phyloP scores from a whole-genome alignment of 1,284 basidiomycete genomes.

The Trametes polyzona region DNA sequence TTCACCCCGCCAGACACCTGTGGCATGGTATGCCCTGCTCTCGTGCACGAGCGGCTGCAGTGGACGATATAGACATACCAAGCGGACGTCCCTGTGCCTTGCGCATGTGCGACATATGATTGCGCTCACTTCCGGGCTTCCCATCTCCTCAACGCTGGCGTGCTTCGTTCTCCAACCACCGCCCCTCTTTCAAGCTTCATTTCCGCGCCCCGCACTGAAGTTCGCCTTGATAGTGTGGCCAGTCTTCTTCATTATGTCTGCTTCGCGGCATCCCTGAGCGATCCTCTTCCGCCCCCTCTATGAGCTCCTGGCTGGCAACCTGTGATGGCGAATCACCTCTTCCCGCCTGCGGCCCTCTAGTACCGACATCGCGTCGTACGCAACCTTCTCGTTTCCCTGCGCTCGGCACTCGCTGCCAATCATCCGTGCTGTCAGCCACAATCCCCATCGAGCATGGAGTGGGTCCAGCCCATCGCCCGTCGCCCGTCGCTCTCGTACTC shows the following conservation, averaged over 20 bases:
- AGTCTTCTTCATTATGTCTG: slow-evolving; percentile 6
- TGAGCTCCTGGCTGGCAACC: slow-evolving; percentile 5
- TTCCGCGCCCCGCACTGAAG: slow-evolving; percentile 7
- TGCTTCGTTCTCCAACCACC: neutral
- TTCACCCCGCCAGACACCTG: neutral
- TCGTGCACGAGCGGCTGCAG: neutral
- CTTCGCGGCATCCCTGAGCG: slow-evolving; percentile 2
- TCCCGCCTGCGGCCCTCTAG: slow-evolving; percentile 1
- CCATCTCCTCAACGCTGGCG: neutral
- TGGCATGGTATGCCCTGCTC: neutral
- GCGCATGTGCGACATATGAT: slow-evolving; percentile 13
- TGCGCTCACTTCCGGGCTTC: slow-evolving; percentile 5
- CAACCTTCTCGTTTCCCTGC: neutral
- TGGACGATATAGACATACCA: neutral
- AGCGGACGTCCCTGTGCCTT: neutral
- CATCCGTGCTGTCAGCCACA: neutral
- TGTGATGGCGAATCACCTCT: neutral
- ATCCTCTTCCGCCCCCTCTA: slow-evolving; percentile 16
- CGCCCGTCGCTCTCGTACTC: neutral
- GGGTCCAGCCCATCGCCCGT: neutral
- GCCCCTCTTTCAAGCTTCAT: neutral
- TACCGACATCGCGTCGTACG: neutral
- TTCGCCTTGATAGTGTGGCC: neutral
- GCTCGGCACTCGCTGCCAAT: neutral
- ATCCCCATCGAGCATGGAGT: neutral